Evolutionary conservation across 495 filamentous ascomycete species (phyloP).

Genomic region (Hyphodiscus hymeniophilus): DNA sequence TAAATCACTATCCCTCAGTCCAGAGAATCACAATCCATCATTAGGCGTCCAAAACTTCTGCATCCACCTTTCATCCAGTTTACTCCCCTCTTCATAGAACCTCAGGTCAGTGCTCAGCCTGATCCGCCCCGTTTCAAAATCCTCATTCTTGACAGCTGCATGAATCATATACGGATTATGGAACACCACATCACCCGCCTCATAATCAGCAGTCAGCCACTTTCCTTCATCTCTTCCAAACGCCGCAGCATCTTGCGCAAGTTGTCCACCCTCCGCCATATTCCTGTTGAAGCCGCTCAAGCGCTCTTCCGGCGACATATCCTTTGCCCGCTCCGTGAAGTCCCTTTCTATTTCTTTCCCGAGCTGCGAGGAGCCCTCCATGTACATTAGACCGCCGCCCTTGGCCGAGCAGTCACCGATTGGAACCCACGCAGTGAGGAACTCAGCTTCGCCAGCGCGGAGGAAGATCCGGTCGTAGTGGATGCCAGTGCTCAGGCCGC

Average conservation of each 20-base stretch:
- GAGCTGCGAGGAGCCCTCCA: conserved; percentile 30
- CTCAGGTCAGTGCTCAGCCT: conserved; percentile 46
- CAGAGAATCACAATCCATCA: too few species aligned
- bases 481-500: conserved; percentile 48
- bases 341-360: background rate
- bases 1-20: too few species aligned
- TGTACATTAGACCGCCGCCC: conserved; percentile 53
- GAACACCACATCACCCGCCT: conserved; percentile 51
- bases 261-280: background rate
- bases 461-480: conserved; percentile 62
- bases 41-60: too few species aligned
- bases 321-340: background rate
- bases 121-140: conserved; percentile 38
- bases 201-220: conserved; percentile 46
- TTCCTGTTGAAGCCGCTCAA: background rate
- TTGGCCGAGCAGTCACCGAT: conserved; percentile 48
- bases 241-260: background rate
- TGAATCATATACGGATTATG: conserved; percentile 50
- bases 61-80: too few species aligned
- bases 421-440: conserved; percentile 55
- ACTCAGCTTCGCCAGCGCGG: conserved; percentile 43
- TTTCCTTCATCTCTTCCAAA: conserved; percentile 34
- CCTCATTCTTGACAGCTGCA: conserved; percentile 44
- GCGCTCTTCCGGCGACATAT: background rate
- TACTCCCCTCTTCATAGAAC: conserved; percentile 29